Conservation (phyloP, 805 yeast species). For the Yarrowia bubula region DNA sequence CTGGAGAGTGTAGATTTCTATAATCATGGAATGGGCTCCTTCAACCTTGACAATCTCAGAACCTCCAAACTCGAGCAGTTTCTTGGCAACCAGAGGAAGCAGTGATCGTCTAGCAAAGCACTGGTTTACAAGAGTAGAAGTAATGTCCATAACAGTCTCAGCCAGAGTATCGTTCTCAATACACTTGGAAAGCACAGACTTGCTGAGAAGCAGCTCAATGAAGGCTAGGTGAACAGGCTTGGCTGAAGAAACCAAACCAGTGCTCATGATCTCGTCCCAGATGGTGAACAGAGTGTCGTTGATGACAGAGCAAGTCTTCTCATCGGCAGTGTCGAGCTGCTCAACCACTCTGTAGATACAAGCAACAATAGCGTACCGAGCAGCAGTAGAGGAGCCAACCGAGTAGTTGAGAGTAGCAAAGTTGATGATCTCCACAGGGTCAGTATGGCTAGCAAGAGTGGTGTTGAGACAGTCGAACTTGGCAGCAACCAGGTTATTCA, state of each 20-base stretch:
- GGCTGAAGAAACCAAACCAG: slow-evolving; percentile 64
- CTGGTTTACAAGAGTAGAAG: slow-evolving; percentile 34
- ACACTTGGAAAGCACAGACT: slow-evolving; percentile 44
- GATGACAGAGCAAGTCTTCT: not conserved
- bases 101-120: slow-evolving; percentile 63
- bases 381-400: not conserved
- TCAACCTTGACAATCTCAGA: not conserved
- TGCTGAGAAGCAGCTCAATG: slow-evolving; percentile 51
- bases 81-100: slow-evolving; percentile 55
- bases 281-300: slow-evolving; percentile 36
- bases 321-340: not conserved
- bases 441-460: not conserved
- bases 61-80: slow-evolving; percentile 40
- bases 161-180: slow-evolving; percentile 37
- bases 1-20: slow-evolving; percentile 43
- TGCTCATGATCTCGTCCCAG: slow-evolving; percentile 59
- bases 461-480: slow-evolving; percentile 19
- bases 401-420: slow-evolving; percentile 15
- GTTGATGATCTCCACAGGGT: not conserved
- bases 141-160: slow-evolving; percentile 36
- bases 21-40: not conserved
- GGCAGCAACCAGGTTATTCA: not conserved
- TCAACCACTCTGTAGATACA: slow-evolving; percentile 2
- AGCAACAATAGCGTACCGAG: slow-evolving; percentile 14
- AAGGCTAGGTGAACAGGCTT: slow-evolving; percentile 58